Conservation (phyloP, 73 alveolate genomes). For the Durusdinium trenchii region DNA sequence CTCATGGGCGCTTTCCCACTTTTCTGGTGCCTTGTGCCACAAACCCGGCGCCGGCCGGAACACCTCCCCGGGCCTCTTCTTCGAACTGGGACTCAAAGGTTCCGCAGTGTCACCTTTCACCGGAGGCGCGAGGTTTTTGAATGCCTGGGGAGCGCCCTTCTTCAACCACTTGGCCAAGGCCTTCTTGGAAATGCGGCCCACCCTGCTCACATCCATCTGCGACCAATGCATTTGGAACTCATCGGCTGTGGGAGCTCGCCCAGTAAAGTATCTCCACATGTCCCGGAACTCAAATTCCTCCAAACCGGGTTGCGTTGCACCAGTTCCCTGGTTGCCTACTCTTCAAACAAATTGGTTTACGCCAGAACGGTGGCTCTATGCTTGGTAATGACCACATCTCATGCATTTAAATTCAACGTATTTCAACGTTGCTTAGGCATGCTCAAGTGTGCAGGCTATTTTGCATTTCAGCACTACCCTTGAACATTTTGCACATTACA, state of each 20-base stretch:
- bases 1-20: conserved; percentile 61
- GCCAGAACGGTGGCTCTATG: too few species aligned
- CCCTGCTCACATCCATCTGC: conserved; percentile 22
- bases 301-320: too few species aligned
- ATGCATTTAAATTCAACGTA: too few species aligned
- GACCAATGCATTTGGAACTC: conserved; percentile 87
- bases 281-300: conserved; percentile 85
- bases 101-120: conserved; percentile 18
- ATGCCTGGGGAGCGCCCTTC: conserved; percentile 78
- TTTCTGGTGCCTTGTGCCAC: conserved; percentile 46
- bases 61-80: conserved; percentile 55
- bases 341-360: too few species aligned
- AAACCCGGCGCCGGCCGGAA: conserved; percentile 88
- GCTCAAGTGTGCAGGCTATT: too few species aligned
- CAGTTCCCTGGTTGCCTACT: too few species aligned
- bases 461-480: too few species aligned
- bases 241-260: conserved; percentile 76
- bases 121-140: conserved; percentile 54
- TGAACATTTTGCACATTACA: too few species aligned
- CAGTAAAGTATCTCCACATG: conserved; percentile 81
- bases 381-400: too few species aligned
- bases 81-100: not conserved
- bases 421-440: too few species aligned
- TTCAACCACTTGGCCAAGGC: conserved; percentile 71
- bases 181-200: conserved; percentile 50